Percentiles rank a stretch among this genome's conserved stretches.
These are phyloP conservation scores for Tolypocladium ophioglossoides DNA, from an alignment of 2,329 filamentous ascomycete species.

Conservation along the genomic window DNA sequence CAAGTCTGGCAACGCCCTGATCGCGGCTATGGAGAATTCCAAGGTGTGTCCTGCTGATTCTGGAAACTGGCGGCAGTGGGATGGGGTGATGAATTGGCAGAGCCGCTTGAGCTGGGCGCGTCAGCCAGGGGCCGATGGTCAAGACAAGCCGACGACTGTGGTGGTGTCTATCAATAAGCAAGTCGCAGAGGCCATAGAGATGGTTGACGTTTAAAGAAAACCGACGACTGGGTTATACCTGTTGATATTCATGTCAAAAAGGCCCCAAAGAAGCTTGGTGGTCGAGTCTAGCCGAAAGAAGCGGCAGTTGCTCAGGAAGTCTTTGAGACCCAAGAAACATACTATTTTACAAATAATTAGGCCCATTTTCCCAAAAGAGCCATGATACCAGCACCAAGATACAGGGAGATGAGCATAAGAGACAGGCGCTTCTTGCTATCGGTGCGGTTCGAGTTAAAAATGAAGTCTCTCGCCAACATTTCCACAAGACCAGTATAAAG, in stretches of 20 bases:
- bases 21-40: neutral
- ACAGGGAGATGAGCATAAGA: slow-evolving; percentile 50
- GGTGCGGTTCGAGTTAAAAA: slow-evolving; percentile 75
- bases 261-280: too few relatives aligned
- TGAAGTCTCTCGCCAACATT: slow-evolving; percentile 46
- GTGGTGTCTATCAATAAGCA: too few relatives aligned
- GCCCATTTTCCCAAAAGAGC: neutral
- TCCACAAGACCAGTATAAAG: neutral
- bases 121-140: neutral
- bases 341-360: neutral
- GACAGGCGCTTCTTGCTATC: slow-evolving; percentile 32
- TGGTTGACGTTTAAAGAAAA: too few relatives aligned
- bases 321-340: too few relatives aligned
- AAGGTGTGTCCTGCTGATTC: neutral
- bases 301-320: too few relatives aligned
- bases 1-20: neutral
- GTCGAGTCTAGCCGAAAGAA: neutral
- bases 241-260: too few relatives aligned
- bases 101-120: neutral
- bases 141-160: too few relatives aligned
- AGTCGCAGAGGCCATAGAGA: too few relatives aligned
- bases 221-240: too few relatives aligned
- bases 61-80: neutral
- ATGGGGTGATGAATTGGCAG: neutral
- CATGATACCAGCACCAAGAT: slow-evolving; percentile 50